Conservation (phyloP, 2,329 filamentous ascomycete genomes). For the Erysiphe neolycopersici region DNA sequence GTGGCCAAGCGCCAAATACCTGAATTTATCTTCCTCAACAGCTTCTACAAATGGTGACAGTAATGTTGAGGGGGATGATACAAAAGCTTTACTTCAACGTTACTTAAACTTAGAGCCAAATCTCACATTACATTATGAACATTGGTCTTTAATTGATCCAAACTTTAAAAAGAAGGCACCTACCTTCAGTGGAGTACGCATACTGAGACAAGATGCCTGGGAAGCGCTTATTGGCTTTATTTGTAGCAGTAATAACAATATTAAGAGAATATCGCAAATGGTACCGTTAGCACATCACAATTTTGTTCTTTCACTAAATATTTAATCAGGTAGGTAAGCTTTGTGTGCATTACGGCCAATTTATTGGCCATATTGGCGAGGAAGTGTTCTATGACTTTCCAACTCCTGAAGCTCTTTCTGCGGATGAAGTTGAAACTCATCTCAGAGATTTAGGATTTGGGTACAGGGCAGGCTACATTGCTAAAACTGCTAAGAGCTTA, state of each 20-base stretch:
- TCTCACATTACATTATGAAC: slow-evolving; percentile 46
- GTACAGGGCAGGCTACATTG: slow-evolving; percentile 81
- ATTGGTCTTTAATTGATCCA: slow-evolving; percentile 64
- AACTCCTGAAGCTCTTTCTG: slow-evolving; percentile 42
- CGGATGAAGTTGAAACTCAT: slow-evolving; percentile 48
- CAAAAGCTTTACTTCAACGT: slow-evolving; percentile 44
- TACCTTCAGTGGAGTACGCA: slow-evolving; percentile 71
- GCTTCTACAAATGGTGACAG: slow-evolving; percentile 15
- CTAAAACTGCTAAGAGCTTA: slow-evolving; percentile 56
- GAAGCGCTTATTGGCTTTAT: slow-evolving; percentile 86
- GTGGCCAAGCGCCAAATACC: slow-evolving; percentile 20
- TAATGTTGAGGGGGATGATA: slow-evolving; percentile 32
- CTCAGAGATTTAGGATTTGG: slow-evolving; percentile 73
- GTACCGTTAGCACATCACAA: slow-evolving; percentile 17
- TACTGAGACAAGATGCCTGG: slow-evolving; percentile 87
- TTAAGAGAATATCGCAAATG: slow-evolving; percentile 86
- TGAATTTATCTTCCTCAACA: slow-evolving; percentile 15
- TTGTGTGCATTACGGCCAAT: slow-evolving; percentile 58
- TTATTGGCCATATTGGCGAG: slow-evolving; percentile 43
- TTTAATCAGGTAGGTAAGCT: slow-evolving; percentile 46
- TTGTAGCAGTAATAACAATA: slow-evolving; percentile 98
- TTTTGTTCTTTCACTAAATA: background rate
- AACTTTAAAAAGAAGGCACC: slow-evolving; percentile 78
- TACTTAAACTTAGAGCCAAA: slow-evolving; percentile 77
- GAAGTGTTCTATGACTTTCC: slow-evolving; percentile 75